Conservation (phyloP, 768 basidiomycete species). For the Tricholoma bakamatsutake region DNA sequence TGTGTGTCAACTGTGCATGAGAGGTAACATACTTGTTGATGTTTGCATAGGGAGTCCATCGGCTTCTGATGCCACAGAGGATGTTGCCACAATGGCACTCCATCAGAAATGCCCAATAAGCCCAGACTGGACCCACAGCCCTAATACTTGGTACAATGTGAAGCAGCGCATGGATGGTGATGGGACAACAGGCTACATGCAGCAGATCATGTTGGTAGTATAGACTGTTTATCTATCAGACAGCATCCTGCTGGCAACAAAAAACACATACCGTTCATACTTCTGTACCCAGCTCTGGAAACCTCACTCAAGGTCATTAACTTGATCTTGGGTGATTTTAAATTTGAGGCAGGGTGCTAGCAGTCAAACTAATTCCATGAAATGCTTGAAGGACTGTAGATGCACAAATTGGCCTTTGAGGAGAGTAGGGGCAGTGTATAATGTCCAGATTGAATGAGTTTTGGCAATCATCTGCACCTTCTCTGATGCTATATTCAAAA, state of each 20-base stretch:
- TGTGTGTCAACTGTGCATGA: slow-evolving; percentile 26
- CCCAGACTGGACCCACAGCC: too few relatives aligned
- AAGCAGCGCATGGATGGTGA: not conserved
- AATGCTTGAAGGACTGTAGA: slow-evolving; percentile 28
- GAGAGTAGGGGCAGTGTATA: too few relatives aligned
- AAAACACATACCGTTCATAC: slow-evolving; percentile 31
- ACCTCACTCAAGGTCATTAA: too few relatives aligned
- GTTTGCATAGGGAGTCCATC: slow-evolving; percentile 24
- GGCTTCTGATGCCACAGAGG: slow-evolving; percentile 19
- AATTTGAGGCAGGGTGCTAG: slow-evolving; percentile 21
- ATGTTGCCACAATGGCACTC: slow-evolving; percentile 32
- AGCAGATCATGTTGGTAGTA: slow-evolving; percentile 27
- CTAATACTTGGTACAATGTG: not conserved
- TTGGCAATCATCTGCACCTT: too few relatives aligned
- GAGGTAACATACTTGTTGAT: slow-evolving; percentile 24
- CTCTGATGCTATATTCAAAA: not conserved
- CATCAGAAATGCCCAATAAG: slow-evolving; percentile 35
- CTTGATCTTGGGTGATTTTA: slow-evolving; percentile 18
- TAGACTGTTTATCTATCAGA: slow-evolving; percentile 14
- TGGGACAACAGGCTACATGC: slow-evolving; percentile 20
- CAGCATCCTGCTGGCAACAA: too few relatives aligned
- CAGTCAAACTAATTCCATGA: slow-evolving; percentile 2
- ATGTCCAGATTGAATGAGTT: too few relatives aligned
- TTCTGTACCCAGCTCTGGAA: slow-evolving; percentile 30
- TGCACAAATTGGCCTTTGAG: too few relatives aligned